phyloP scores from a whole-genome alignment of 2,329 filamentous ascomycete genomes.

The Pyricularia grisea region DNA sequence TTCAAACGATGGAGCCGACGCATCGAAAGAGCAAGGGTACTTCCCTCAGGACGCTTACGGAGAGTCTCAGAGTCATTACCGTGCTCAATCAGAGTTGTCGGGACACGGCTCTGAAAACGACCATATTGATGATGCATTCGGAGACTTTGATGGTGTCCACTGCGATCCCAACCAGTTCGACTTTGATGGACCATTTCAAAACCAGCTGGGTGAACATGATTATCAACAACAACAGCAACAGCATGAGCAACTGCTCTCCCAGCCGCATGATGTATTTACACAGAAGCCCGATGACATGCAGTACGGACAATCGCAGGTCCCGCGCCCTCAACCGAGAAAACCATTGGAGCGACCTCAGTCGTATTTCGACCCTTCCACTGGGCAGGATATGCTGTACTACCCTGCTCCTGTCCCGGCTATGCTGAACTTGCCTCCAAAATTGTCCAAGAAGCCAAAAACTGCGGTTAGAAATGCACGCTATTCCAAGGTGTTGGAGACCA shows the following conservation, averaged over 20 bases:
- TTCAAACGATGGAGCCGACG: conserved; percentile 1
- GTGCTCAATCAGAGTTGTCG: background rate
- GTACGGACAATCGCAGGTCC: conserved; percentile 9
- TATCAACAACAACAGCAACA: conserved; percentile 8
- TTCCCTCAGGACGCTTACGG: background rate
- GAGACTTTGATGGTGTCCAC: conserved; percentile 75
- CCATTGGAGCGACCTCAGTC: conserved; percentile 37
- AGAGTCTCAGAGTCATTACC: background rate
- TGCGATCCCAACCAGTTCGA: conserved; percentile 44
- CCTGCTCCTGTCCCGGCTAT: conserved; percentile 89
- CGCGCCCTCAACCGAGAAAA: conserved; percentile 7
- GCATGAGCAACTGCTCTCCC: background rate
- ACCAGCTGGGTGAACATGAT: conserved; percentile 9
- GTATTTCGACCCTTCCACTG: conserved; percentile 54
- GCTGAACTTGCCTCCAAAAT: conserved; percentile 81
- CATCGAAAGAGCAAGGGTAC: background rate
- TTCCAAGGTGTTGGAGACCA: conserved; percentile 60
- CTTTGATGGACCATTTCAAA: conserved; percentile 5
- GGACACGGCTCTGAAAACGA: background rate
- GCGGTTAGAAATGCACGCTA: conserved; percentile 59
- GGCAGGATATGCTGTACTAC: conserved; percentile 84
- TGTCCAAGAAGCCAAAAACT: conserved; percentile 62
- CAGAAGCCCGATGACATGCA: conserved; percentile 7
- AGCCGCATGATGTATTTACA: background rate
- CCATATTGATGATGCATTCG: conserved; percentile 47